phyloP scores from a whole-genome alignment of 371 early-diverging fungal species.

The Mortierella sp. region DNA sequence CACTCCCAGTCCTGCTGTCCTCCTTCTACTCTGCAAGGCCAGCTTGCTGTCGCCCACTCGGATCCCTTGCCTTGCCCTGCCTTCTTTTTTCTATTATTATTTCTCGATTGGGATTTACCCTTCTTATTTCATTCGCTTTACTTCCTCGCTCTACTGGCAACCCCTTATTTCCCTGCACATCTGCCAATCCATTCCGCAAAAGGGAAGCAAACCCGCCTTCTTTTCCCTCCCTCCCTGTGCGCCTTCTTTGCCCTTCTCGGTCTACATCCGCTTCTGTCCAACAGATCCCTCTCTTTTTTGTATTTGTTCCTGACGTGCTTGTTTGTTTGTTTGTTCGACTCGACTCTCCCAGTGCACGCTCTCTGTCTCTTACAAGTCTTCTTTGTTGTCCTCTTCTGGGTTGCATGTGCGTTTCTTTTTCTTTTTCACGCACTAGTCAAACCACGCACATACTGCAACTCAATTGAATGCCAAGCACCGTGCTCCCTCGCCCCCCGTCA shows the following conservation, averaged over 20 bases:
- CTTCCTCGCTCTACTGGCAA: neutral
- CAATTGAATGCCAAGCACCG: constrained; percentile 22
- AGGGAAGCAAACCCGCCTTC: constrained; percentile 47
- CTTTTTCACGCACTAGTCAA: neutral
- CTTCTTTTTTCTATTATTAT: neutral
- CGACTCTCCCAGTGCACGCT: neutral
- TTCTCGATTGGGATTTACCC: constrained; percentile 1
- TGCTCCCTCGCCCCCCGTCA: neutral
- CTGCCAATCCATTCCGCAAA: constrained; percentile 54
- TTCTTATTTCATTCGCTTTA: constrained; percentile 13
- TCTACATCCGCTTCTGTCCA: constrained; percentile 8
- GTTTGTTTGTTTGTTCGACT: neutral
- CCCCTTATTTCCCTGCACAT: constrained; percentile 5
- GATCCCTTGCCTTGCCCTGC: neutral
- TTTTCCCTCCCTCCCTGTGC: constrained; percentile 1
- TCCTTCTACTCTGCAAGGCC: neutral
- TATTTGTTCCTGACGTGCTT: neutral
- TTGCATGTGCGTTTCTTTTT: constrained; percentile 11
- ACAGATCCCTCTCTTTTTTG: constrained; percentile 6
- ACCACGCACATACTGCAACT: neutral
- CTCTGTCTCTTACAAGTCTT: neutral
- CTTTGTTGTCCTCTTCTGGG: neutral
- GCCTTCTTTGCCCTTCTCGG: constrained; percentile 37
- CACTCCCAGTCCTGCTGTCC: neutral
- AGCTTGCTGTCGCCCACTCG: neutral